phyloP scores from a whole-genome alignment of 768 basidiomycete genomes.

The Gautieria morchelliformis region DNA sequence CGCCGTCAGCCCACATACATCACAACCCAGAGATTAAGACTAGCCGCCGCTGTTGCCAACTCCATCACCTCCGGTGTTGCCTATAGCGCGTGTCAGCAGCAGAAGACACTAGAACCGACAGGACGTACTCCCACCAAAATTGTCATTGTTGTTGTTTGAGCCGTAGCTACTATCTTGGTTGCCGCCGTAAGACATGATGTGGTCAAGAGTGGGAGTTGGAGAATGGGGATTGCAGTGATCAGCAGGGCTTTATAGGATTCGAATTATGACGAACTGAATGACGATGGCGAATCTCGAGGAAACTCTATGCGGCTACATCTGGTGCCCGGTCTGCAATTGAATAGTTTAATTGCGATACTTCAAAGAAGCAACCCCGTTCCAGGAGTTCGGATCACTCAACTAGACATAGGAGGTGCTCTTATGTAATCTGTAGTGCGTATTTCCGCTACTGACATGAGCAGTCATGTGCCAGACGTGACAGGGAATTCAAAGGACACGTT shows the following conservation, averaged over 20 bases:
- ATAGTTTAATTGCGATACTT: too few species aligned
- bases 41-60: neutral
- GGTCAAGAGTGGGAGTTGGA: neutral
- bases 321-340: too few species aligned
- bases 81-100: neutral
- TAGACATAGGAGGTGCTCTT: too few species aligned
- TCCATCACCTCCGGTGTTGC: neutral
- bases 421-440: too few species aligned
- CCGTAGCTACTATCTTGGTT: neutral
- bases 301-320: too few species aligned
- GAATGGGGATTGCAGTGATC: too few species aligned
- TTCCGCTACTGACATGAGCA: too few species aligned
- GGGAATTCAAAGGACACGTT: too few species aligned
- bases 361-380: too few species aligned
- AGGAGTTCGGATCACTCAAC: too few species aligned
- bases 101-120: neutral
- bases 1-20: too few species aligned
- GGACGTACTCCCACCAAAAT: neutral
- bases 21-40: neutral
- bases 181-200: constrained; percentile 1
- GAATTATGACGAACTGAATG: neutral
- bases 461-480: too few species aligned
- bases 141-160: constrained; percentile 1
- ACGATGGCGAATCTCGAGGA: neutral
- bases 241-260: neutral